Percentiles rank a stretch among this genome's conserved stretches.
phyloP scores from a whole-genome alignment of 164 flowering plant species.

The Magnolia kwangsiensis region DNA sequence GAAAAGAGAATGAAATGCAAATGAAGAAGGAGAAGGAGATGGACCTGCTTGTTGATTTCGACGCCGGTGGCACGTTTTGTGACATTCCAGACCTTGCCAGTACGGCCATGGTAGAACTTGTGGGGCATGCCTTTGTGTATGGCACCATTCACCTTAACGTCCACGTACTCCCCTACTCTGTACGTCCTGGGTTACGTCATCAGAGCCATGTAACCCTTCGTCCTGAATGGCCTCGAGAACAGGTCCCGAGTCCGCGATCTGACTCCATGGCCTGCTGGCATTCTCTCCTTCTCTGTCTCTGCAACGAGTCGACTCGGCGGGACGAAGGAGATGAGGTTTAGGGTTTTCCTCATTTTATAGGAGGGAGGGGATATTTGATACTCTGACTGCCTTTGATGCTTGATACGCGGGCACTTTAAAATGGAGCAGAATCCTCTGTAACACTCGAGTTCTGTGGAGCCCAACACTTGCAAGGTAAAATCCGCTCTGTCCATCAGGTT shows the following conservation, averaged over 20 bases:
- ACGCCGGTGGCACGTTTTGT: conserved; percentile 88
- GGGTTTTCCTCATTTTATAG: no score
- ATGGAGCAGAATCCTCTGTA: no score
- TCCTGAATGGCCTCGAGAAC: conserved; percentile 65
- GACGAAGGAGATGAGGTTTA: no score
- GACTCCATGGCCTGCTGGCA: conserved; percentile 79
- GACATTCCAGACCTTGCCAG: conserved; percentile 81
- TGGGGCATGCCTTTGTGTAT: conserved; percentile 92
- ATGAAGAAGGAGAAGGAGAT: not conserved
- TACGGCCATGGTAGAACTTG: conserved; percentile 88
- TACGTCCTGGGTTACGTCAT: conserved; percentile 59
- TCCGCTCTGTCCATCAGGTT: no score
- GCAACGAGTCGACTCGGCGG: no score
- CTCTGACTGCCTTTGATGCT: no score
- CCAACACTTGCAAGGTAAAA: no score
- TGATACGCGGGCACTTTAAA: no score
- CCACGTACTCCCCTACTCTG: conserved; percentile 64
- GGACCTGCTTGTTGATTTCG: conserved; percentile 78
- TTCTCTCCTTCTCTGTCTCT: conserved; percentile 15
- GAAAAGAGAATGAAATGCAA: not conserved
- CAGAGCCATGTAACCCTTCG: conserved; percentile 66
- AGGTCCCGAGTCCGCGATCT: conserved; percentile 67
- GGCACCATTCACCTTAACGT: conserved; percentile 76
- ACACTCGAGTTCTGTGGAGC: no score
- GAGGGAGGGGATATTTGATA: no score